Evolutionary conservation across 306 rosid species (phyloP), one percentile per base, ranked within the genome.

Genomic region (Sechiopsis laciniata): DNA sequence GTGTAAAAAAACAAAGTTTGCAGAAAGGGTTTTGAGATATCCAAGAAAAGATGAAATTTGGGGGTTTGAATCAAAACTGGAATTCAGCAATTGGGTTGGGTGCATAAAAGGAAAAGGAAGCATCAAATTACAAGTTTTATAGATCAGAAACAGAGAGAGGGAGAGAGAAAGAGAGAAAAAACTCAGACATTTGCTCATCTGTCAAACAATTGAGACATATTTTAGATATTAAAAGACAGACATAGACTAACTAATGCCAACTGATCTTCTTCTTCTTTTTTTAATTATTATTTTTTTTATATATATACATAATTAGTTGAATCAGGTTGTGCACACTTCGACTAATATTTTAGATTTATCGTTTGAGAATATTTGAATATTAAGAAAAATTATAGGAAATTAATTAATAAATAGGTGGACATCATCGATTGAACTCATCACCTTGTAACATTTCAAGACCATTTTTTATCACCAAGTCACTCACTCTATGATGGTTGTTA

Each of bases 181-280:
- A 9, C 11, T 42, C 54, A 50, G 6, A 50, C n/a, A 50, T 74
- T 76, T 76, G 82, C 74, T 79, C 87, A 87, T 90, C 89, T 87
- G 90, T 89, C 71, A 74, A 78, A 78, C 86, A 82, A 76, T 85
- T 84, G 91, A 84, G 37, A 37, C 88, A 82, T 86, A 82, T 81
- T 42, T 42, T 84, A 86, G 90, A 88, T 83, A 87, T 90, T 86
- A 86, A 88, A 87, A 85, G 87, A 88, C 88, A 72, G 57, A 78
- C 59, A 80, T 37, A 37, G 69, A 80, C 83, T 85, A 87, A 87
- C 95, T n/a, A 88, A 88, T 82, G 89, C 92, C 96, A 90, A 87
- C 98, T 89, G 90, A 96, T 85, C 92, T 48, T 11, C 0, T 48
- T 96, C 87, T 5, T 40, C 0, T 35, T 35, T 4, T 4, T 35